phyloP scores from a whole-genome alignment of 2,329 filamentous ascomycete genomes.

The Fusarium paranaense region DNA sequence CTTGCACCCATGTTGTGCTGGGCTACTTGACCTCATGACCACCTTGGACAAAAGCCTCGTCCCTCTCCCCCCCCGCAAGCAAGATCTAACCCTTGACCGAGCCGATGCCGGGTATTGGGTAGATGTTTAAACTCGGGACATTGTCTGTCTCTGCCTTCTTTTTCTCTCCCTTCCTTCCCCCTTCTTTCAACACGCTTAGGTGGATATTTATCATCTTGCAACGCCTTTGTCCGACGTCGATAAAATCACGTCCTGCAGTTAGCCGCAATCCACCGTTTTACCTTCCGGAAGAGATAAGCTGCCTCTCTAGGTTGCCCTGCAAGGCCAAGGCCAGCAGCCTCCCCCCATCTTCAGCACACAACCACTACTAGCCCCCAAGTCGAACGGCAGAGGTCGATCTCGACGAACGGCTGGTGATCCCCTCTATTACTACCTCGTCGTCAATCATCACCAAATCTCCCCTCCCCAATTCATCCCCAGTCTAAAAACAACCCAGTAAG shows the following conservation, averaged over 20 bases:
- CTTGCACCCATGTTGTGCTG: background rate
- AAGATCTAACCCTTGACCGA: background rate
- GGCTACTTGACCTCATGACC: constrained; percentile 3
- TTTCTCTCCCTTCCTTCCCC: background rate
- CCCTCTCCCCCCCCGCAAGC: background rate
- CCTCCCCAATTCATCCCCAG: background rate
- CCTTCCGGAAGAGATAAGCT: background rate
- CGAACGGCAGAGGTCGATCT: background rate
- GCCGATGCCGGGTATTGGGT: background rate
- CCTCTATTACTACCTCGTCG: background rate
- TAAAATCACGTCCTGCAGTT: background rate
- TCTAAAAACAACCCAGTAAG: background rate
- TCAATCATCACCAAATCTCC: background rate
- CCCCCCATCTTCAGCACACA: background rate
- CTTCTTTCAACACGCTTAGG: background rate
- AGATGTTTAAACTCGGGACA: background rate
- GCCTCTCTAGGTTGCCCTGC: background rate
- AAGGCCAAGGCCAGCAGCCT: background rate
- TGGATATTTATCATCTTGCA: background rate
- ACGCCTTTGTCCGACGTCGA: background rate
- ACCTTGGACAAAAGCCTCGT: background rate
- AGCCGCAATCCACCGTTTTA: background rate
- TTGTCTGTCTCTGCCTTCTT: background rate
- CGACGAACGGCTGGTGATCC: background rate
- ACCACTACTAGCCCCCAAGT: background rate